Evolutionary conservation across 176 grass and related monocot genomes (phyloP).

Genomic region (Musa itinerans): DNA sequence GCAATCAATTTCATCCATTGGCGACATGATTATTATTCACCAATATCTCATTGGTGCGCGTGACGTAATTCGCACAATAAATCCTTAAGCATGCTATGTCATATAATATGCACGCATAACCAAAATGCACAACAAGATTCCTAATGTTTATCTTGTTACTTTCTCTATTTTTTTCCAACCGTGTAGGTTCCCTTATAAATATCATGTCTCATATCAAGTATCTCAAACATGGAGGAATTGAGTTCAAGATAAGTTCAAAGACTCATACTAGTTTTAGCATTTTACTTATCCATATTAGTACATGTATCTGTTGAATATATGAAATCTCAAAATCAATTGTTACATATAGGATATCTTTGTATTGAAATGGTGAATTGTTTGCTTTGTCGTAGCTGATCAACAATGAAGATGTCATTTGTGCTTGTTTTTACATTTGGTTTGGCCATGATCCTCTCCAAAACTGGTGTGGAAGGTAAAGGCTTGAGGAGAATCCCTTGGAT

Average conservation of each 20-base stretch:
- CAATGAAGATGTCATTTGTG: background rate
- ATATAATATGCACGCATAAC: background rate
- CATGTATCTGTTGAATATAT: no score
- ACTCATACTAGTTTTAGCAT: background rate
- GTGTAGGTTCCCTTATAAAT: no score
- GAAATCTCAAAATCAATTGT: no score
- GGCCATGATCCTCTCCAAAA: background rate
- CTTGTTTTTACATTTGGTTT: background rate
- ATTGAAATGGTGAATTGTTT: background rate
- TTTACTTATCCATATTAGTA: no score
- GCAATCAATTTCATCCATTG: background rate
- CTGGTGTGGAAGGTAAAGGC: background rate
- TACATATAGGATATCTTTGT: no score
- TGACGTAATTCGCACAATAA: background rate
- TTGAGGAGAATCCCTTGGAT: background rate
- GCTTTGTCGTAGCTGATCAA: background rate
- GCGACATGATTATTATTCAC: no score
- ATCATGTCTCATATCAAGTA: background rate
- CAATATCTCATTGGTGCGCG: background rate
- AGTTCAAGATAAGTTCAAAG: background rate
- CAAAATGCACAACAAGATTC: background rate
- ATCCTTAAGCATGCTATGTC: background rate
- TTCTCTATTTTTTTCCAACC: no score
- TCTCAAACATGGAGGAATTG: background rate
- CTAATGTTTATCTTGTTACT: no score